phyloP scores from a whole-genome alignment of 2,329 filamentous ascomycete genomes.

The Claviceps fusiformis region DNA sequence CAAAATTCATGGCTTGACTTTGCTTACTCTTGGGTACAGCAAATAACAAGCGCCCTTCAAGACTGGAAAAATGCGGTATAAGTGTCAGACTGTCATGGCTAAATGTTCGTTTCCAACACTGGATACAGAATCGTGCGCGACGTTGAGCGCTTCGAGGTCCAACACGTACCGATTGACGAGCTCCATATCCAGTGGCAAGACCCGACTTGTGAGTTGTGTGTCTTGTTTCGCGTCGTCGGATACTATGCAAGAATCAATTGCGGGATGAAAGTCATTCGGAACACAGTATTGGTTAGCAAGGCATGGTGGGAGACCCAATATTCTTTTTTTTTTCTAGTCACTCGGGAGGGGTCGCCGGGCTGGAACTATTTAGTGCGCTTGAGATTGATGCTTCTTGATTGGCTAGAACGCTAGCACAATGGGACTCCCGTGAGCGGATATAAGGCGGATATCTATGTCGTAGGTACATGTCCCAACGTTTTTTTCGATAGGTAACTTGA shows the following conservation, averaged over 20 bases:
- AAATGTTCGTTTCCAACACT: background rate
- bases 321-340: background rate
- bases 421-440: too few relatives aligned
- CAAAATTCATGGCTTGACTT: background rate
- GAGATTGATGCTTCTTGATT: too few relatives aligned
- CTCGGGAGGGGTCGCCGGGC: too few relatives aligned
- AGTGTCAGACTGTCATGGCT: background rate
- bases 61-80: slow-evolving; percentile 33
- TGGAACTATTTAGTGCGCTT: too few relatives aligned
- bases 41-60: slow-evolving; percentile 87
- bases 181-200: slow-evolving; percentile 27
- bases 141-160: background rate
- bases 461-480: background rate
- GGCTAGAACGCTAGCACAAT: too few relatives aligned
- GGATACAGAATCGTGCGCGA: background rate
- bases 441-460: too few relatives aligned
- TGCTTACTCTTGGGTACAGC: slow-evolving; percentile 94
- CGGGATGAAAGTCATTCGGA: background rate
- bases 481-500: too few relatives aligned
- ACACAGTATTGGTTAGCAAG: background rate
- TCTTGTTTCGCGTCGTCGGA: background rate
- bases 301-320: too few relatives aligned
- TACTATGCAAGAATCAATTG: background rate
- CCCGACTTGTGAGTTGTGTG: background rate
- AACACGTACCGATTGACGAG: slow-evolving; percentile 37